These are phyloP conservation scores for Mallotus japonicus DNA, from an alignment of 441 rosid species.

Conservation along the genomic window DNA sequence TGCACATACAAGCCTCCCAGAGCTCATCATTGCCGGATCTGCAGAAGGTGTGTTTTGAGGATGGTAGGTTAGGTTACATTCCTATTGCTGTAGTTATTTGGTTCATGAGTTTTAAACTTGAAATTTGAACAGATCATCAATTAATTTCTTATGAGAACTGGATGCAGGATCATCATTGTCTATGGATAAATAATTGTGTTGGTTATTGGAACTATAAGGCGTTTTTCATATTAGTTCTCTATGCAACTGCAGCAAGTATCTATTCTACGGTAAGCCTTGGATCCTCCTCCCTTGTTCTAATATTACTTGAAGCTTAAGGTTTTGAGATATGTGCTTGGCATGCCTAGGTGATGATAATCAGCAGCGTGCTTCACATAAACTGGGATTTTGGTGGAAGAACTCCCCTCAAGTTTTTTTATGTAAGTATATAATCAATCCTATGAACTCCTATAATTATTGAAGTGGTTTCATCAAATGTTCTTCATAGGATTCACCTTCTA, in stretches of 20 bases:
- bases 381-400: conserved; percentile 37
- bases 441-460: no score
- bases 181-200: conserved; percentile 47
- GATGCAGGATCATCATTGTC: conserved; percentile 61
- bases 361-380: conserved; percentile 38
- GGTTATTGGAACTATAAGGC: conserved; percentile 48
- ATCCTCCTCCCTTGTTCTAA: background rate
- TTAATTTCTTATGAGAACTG: conserved; percentile 11
- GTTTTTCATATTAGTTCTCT: conserved; percentile 41
- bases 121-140: background rate
- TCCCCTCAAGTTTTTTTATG: conserved; percentile 50
- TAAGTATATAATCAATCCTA: conserved; percentile 33
- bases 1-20: conserved; percentile 64
- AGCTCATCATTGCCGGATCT: conserved; percentile 83
- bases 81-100: background rate
- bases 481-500: background rate
- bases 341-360: conserved; percentile 37
- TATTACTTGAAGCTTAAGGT: background rate
- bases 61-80: conserved; percentile 53
- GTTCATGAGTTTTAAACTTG: conserved; percentile 6
- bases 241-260: conserved; percentile 45
- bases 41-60: conserved; percentile 79
- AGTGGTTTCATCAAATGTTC: conserved; percentile 7
- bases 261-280: conserved; percentile 42
- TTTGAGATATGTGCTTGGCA: conserved; percentile 14